Evolutionary conservation across 163 green algal species (phyloP).

Genomic region (Chlamydomonas reinhardtii): DNA sequence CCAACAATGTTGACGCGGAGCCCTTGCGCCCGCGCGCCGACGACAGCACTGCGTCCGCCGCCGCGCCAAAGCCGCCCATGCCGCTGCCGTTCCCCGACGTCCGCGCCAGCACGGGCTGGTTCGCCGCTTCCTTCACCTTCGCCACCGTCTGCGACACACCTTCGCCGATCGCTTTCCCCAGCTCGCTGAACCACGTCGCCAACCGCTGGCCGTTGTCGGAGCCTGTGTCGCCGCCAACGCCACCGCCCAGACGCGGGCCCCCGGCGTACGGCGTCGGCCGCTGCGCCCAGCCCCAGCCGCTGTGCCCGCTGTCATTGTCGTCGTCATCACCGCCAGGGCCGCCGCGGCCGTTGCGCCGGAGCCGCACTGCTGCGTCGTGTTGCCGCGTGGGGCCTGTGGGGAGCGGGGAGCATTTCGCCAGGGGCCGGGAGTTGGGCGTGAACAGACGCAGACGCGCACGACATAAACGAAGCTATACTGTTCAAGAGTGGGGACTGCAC

Average conservation of each 20-base stretch:
- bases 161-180: constrained; percentile 46
- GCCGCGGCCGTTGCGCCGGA: constrained; percentile 15
- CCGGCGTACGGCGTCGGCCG: too few relatives aligned
- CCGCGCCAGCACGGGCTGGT: constrained; percentile 45
- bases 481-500: too few relatives aligned
- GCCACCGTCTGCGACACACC: constrained; percentile 26
- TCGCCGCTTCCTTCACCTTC: constrained; percentile 50
- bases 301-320: constrained; percentile 34
- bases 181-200: constrained; percentile 23
- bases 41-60: constrained; percentile 24
- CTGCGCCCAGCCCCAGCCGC: too few relatives aligned
- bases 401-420: too few relatives aligned
- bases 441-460: too few relatives aligned
- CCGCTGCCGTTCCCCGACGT: background rate
- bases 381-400: constrained; percentile 20
- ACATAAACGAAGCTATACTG: too few relatives aligned
- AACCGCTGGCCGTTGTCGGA: constrained; percentile 14
- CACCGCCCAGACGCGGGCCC: too few relatives aligned
- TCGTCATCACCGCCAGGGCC: background rate
- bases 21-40: background rate
- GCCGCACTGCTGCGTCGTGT: constrained; percentile 2
- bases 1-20: background rate
- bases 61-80: background rate
- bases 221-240: background rate
- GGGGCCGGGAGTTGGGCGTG: too few relatives aligned